Evolutionary conservation across 306 rosid genomes (phyloP).

Genomic region (Cajanus cajan): DNA sequence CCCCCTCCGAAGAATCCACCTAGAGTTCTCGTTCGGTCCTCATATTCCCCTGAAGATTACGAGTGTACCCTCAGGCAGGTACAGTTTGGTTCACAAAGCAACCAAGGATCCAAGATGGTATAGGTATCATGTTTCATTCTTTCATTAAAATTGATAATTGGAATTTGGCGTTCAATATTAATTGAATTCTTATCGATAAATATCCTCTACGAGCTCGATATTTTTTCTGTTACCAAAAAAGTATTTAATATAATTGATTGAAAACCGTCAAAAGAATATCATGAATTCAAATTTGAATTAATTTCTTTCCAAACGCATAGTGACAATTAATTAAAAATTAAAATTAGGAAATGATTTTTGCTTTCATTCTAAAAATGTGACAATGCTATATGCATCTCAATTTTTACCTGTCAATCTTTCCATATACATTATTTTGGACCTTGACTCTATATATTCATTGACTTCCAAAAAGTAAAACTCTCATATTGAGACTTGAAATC

Average conservation of each 20-base stretch:
- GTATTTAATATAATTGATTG: not conserved
- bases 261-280: not conserved
- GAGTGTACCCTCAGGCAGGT: too few relatives aligned
- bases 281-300: not conserved
- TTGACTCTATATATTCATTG: not conserved
- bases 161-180: too few relatives aligned
- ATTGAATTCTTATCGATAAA: too few relatives aligned
- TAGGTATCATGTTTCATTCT: too few relatives aligned
- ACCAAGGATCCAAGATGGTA: too few relatives aligned
- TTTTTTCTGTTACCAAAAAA: too few relatives aligned
- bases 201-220: too few relatives aligned
- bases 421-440: not conserved
- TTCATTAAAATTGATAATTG: too few relatives aligned
- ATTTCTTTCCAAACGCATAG: not conserved
- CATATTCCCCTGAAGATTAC: too few relatives aligned
- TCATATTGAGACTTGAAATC: not conserved
- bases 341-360: not conserved
- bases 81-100: too few relatives aligned
- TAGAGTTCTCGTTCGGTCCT: too few relatives aligned
- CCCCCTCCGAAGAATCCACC: too few relatives aligned
- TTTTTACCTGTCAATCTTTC: not conserved
- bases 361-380: conserved; percentile 16
- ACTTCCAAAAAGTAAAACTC: not conserved
- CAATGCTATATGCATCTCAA: not conserved
- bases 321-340: not conserved